phyloP scores from a whole-genome alignment of 1,284 basidiomycete genomes.

The Pascua sp. region DNA sequence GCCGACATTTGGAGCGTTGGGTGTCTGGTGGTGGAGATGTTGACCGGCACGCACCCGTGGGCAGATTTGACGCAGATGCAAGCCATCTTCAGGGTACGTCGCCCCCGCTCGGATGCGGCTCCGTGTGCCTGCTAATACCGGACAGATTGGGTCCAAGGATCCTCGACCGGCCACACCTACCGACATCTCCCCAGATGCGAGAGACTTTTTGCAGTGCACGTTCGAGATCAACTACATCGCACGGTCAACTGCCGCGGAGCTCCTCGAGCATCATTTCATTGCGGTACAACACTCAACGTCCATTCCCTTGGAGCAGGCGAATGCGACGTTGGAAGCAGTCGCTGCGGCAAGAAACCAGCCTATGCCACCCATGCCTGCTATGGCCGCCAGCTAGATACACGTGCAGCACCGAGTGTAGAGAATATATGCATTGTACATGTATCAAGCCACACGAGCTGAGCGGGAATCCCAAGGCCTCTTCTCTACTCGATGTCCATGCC shows the following conservation, averaged over 20 bases:
- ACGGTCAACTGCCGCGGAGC: constrained; percentile 73
- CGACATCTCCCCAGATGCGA: constrained; percentile 80
- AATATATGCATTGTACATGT: not conserved
- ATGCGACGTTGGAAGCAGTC: constrained; percentile 12
- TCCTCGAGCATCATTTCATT: constrained; percentile 75
- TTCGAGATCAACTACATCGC: constrained; percentile 79
- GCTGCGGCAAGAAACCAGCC: constrained; percentile 10
- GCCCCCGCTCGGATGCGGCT: too few relatives aligned
- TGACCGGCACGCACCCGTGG: constrained; percentile 96
- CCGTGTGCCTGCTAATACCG: not conserved
- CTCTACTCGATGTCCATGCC: constrained; percentile 31
- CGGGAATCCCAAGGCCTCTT: not conserved
- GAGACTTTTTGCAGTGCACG: constrained; percentile 75
- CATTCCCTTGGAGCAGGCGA: constrained; percentile 15
- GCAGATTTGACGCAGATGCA: constrained; percentile 98
- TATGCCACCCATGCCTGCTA: constrained; percentile 1
- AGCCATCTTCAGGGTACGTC: constrained; percentile 83
- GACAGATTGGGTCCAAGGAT: constrained; percentile 76
- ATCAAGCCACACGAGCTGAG: not conserved
- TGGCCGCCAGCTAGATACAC: not conserved
- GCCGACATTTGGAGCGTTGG: constrained; percentile 99
- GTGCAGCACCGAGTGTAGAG: not conserved
- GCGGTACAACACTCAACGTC: constrained; percentile 11
- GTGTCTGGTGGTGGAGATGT: constrained; percentile 96
- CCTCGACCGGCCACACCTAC: constrained; percentile 75